Evolutionary conservation across 108 stramenopile genomes (phyloP).

Genomic region (Epithemia pelagica): DNA sequence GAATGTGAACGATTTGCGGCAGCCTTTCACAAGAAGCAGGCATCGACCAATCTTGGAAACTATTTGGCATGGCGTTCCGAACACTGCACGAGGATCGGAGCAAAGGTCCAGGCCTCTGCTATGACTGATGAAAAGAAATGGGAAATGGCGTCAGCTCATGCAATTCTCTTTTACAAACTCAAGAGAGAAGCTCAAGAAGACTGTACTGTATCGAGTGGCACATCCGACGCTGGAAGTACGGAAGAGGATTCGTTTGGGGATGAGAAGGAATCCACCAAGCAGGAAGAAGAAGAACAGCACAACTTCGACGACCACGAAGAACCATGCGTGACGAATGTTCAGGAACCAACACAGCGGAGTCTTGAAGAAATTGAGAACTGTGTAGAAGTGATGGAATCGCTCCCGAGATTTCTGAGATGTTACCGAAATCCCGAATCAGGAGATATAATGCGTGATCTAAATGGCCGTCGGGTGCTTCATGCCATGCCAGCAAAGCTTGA

Average conservation of each 20-base stretch:
- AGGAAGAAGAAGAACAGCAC: not conserved
- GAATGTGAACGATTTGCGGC: conserved; percentile 4
- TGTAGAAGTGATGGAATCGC: no score
- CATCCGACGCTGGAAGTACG: not conserved
- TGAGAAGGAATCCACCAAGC: not conserved
- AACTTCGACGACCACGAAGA: not conserved
- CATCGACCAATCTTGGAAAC: not conserved
- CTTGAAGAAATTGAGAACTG: no score
- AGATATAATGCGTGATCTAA: not conserved
- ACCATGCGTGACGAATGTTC: no score
- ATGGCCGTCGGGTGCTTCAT: conserved; percentile 50
- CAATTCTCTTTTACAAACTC: not conserved
- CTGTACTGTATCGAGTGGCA: not conserved
- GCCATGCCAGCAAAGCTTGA: conserved; percentile 44
- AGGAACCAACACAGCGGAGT: no score
- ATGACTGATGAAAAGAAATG: not conserved
- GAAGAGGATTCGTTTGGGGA: not conserved
- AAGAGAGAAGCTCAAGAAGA: not conserved
- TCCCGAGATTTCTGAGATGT: not conserved
- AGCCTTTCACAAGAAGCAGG: not conserved
- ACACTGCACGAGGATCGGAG: not conserved
- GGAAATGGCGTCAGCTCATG: conserved; percentile 1
- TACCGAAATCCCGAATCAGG: not conserved
- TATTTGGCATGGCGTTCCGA: conserved; percentile 2
- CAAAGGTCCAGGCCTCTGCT: not conserved